Base-by-base conservation (phyloP, 73 alveolate species). In the Stentor roeselii region DNA sequence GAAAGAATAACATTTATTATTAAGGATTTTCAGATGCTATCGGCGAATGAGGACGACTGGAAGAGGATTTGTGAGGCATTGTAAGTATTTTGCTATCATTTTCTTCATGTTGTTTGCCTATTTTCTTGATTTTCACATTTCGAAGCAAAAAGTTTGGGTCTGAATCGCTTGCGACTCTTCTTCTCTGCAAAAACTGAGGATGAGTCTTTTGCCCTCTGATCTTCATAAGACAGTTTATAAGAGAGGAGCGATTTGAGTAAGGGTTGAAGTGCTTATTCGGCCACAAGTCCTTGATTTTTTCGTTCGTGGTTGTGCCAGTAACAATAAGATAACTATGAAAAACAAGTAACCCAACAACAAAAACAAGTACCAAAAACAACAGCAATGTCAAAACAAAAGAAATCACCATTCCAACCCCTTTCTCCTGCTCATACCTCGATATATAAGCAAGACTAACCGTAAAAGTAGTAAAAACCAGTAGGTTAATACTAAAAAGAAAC, bases 321-420 rank as follows among this genome's bases (percentile, higher is more conserved):
- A 21, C n/a, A 82, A 82, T 59, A 59, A 82, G 60, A n/a, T 58
- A 42, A 3, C 31, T 31, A 76, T 82, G 87, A 60, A 82, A 82
- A 27, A 39, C 30, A 82, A 41, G 60, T 36, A 82, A 50, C 27
- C 82, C 82, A 58, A 31, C 35, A n/a, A 76, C 82, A 82, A 82
- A 41, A 2, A 39, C 27, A 21, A 60, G 38, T 1, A 75, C 87
- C 50, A 61, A 15, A 82, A 82, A 82, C 14, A 58, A 14, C 36
- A 60, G 60, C 3, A 82, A 37, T 31, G 60, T 31, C 3, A 60
- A 61, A 31, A 82, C 60, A 32, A 82, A 27, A n/a, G 84, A 60
- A 31, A 75, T 60, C n/a, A 82, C 32, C n/a, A 60, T 59, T 31
- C 21, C 30, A 0, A 27, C 32, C 31, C 40, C 36, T 59, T 31